phyloP scores from a whole-genome alignment of 2,329 filamentous ascomycete species.

The Venturiaceae sp. region DNA sequence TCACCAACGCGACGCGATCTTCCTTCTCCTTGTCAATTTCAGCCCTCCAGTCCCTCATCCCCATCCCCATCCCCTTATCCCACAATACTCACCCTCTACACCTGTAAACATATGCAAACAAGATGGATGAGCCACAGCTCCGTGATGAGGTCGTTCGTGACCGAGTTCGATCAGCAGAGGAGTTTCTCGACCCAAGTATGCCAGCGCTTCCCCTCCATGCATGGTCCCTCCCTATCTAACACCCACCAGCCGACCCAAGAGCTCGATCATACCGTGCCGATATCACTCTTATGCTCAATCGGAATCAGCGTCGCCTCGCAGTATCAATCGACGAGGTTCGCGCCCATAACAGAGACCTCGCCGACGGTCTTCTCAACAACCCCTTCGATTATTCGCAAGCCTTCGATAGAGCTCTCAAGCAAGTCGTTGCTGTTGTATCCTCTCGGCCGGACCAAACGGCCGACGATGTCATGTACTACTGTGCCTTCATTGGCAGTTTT shows the following conservation, averaged over 20 bases:
- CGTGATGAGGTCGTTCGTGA: constrained; percentile 75
- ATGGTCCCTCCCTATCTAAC: constrained; percentile 11
- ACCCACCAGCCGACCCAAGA: constrained; percentile 40
- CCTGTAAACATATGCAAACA: not conserved
- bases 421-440: constrained; percentile 72
- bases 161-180: constrained; percentile 76
- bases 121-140: not conserved
- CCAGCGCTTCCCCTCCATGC: constrained; percentile 7
- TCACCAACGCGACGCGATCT: not conserved
- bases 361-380: constrained; percentile 66
- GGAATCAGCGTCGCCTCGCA: constrained; percentile 47
- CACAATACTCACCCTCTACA: not conserved
- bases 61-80: not conserved
- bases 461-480: constrained; percentile 79
- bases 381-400: constrained; percentile 85
- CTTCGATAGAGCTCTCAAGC: constrained; percentile 84
- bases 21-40: not conserved
- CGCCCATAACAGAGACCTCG: constrained; percentile 74
- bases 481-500: constrained; percentile 93
- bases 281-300: constrained; percentile 67
- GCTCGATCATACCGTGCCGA: constrained; percentile 62
- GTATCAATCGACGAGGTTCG: constrained; percentile 70
- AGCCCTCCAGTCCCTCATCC: too few relatives aligned
- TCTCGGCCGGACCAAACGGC: constrained; percentile 68
- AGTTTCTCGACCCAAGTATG: constrained; percentile 90